Conservation (phyloP, 1,284 basidiomycete species). For the Phellinidium pouzarii region DNA sequence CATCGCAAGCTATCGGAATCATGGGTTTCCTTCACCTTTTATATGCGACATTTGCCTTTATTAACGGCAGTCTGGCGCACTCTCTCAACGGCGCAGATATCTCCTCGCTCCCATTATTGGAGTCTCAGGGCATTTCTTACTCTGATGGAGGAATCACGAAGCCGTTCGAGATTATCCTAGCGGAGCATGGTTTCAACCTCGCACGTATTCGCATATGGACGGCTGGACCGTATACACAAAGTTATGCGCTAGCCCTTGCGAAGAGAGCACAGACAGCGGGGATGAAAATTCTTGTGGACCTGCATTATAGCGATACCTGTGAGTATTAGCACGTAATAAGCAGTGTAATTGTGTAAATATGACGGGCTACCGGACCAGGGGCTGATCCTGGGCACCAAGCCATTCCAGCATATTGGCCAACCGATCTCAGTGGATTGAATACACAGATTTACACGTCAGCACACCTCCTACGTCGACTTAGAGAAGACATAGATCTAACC, state of each 20-base stretch:
- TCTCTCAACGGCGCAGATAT: conserved; percentile 48
- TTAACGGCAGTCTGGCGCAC: background rate
- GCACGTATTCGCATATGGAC: conserved; percentile 60
- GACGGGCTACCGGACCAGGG: conserved; percentile 32
- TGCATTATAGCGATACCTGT: conserved; percentile 64
- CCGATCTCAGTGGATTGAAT: conserved; percentile 41
- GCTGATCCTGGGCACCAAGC: conserved; percentile 56
- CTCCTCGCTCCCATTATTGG: conserved; percentile 49
- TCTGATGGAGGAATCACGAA: conserved; percentile 38
- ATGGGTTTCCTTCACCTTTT: background rate
- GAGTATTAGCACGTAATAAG: conserved; percentile 18
- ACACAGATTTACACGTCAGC: conserved; percentile 47
- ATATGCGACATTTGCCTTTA: background rate
- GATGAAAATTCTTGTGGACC: conserved; percentile 49
- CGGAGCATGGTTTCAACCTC: conserved; percentile 47
- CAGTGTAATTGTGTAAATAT: background rate
- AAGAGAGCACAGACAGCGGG: conserved; percentile 51
- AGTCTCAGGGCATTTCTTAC: conserved; percentile 42
- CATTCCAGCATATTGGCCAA: conserved; percentile 55
- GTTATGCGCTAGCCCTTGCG: conserved; percentile 47
- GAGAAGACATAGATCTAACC: background rate
- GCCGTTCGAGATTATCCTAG: conserved; percentile 49
- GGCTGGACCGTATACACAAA: conserved; percentile 46
- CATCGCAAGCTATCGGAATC: background rate
- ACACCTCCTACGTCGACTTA: background rate